Evolutionary conservation across 306 rosid species (phyloP), one percentile per base, ranked within the genome.

Genomic region (Begonia loranthoides): DNA sequence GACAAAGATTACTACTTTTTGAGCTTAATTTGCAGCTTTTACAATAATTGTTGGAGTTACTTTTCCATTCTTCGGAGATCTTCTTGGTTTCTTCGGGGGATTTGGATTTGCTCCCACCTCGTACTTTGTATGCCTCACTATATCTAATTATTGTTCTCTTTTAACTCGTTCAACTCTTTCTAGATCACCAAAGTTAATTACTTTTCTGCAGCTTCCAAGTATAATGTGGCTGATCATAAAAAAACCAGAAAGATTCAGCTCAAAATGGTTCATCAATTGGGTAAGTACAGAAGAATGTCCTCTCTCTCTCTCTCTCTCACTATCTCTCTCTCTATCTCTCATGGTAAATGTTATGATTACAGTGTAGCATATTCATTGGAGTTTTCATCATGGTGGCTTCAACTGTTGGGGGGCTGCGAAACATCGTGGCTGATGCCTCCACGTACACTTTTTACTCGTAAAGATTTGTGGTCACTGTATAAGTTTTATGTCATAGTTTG

Each of bases 41-140:
- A 89, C 95, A 39, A 70, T 89, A 45, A 62, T 85, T 15, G 22
- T 77, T 45, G 95, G 94, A 15, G 75, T 88, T 15, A 81, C 89
- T 60, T 88, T 88, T 69, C 95, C 95, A 49, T 88, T 88, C 84
- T 88, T 88, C 24, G 97, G 97, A 13, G 97, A 88, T 69, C 89
- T 88, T 55, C 93, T 88, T 56, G 97, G 95, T 44, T 84, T 88
- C 86, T 88, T 88, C 36, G 97, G 95, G 33, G 93, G 95, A 54
- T 88, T 88, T 58, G 97, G 97, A 24, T 88, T 88, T 55, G 92
- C 95, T 52, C 97, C 95, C 22, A 88, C 95, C 48, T 67, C 97
- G 12, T 81, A 68, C 57, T 84, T 88, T 56, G 95, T 81, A 77
- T 75, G 76, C 2, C 54, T 62, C 15, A 38, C 34, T 38, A 40